Percentiles rank a stretch among this genome's conserved stretches.
phyloP scores from a whole-genome alignment of 139 green algal species.

The Picochlorum sp. region DNA sequence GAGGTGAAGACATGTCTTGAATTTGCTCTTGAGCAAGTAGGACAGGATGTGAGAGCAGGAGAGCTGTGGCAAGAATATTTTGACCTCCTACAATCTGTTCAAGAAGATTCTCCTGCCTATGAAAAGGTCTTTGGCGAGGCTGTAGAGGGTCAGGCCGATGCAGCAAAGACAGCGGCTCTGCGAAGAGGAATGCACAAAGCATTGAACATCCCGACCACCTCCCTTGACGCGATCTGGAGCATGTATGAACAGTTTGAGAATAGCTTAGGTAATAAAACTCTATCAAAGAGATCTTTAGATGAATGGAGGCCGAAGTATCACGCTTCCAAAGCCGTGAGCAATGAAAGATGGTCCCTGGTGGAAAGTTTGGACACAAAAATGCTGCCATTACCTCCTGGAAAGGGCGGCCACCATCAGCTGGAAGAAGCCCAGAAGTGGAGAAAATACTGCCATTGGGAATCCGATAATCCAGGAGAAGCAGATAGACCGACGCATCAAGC shows the following conservation, averaged over 20 bases:
- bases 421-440: constrained; percentile 51
- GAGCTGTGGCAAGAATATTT: constrained; percentile 82
- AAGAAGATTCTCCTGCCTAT: constrained; percentile 51
- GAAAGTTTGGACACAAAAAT: constrained; percentile 36
- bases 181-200: constrained; percentile 65
- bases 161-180: constrained; percentile 47
- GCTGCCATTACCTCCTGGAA: constrained; percentile 62
- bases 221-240: constrained; percentile 75
- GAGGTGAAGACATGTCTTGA: constrained; percentile 70
- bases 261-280: constrained; percentile 27
- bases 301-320: constrained; percentile 73
- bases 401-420: constrained; percentile 32
- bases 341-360: constrained; percentile 33
- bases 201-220: constrained; percentile 58
- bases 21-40: constrained; percentile 76
- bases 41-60: constrained; percentile 54
- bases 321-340: constrained; percentile 34
- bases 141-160: constrained; percentile 44
- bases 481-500: constrained; percentile 30
- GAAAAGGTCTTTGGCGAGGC: constrained; percentile 43
- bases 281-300: constrained; percentile 58
- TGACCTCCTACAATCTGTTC: constrained; percentile 51
- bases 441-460: constrained; percentile 69
- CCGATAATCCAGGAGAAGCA: constrained; percentile 58
- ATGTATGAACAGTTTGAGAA: constrained; percentile 85